A percentile compares a stretch with the other conserved stretches of the same genome.
phyloP scores from a whole-genome alignment of 495 filamentous ascomycete species.

The Talaromyces thailandensis region DNA sequence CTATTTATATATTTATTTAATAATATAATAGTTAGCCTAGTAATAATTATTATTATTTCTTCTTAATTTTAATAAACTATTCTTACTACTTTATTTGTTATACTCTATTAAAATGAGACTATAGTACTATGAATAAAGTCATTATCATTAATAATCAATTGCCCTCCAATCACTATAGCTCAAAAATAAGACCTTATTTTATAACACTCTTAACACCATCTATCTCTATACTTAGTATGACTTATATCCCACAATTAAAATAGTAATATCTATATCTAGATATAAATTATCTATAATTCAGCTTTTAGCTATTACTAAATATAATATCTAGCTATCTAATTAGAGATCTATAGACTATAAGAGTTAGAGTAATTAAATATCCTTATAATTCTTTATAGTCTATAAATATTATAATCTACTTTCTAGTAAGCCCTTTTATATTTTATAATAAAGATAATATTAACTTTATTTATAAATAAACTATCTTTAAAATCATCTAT shows the following conservation, averaged over 20 bases:
- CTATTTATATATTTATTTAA: neutral
- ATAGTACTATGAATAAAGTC: neutral
- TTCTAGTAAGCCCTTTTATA: neutral
- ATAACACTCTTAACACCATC: neutral
- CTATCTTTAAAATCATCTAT: neutral
- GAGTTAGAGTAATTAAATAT: neutral
- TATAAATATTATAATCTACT: neutral
- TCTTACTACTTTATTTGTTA: neutral
- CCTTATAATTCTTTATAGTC: neutral
- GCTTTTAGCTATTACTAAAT: neutral
- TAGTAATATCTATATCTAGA: neutral
- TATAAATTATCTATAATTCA: neutral
- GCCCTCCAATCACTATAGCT: neutral
- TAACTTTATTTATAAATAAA: neutral
- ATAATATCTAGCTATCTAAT: neutral
- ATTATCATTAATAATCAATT: neutral
- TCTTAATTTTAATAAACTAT: neutral
- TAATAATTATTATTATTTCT: neutral
- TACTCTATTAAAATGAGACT: neutral
- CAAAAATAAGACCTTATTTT: neutral
- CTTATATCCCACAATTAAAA: neutral
- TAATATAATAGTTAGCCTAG: neutral
- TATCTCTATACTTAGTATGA: neutral
- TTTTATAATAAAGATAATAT: neutral
- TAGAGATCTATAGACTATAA: neutral